A percentile compares a stretch with the other conserved stretches of the same genome.
These are phyloP conservation scores for Fomitopsis pinicola DNA, from an alignment of 1,284 basidiomycete species.

Conservation along the genomic window DNA sequence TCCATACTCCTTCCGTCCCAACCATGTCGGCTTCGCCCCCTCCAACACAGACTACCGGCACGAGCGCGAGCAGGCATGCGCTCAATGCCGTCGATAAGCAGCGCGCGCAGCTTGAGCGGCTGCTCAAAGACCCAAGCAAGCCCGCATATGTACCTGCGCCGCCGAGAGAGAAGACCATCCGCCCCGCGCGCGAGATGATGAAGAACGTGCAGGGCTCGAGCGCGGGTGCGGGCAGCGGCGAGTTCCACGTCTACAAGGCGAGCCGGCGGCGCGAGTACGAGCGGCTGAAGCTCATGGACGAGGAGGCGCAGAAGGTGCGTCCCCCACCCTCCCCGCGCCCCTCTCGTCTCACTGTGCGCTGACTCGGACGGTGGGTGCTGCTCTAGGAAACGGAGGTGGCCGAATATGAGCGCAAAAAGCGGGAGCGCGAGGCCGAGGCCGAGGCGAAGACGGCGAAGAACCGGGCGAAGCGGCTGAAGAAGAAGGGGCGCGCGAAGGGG, in stretches of 20 bases:
- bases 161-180: constrained; percentile 74
- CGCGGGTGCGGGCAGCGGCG: constrained; percentile 90
- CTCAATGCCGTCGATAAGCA: constrained; percentile 71
- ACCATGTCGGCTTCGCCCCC: constrained; percentile 24
- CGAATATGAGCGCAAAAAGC: constrained; percentile 67
- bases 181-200: constrained; percentile 91
- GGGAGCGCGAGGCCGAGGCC: constrained; percentile 58
- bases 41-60: constrained; percentile 16
- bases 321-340: background rate
- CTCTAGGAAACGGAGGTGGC: constrained; percentile 57
- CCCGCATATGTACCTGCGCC: constrained; percentile 71
- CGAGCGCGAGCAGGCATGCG: constrained; percentile 53
- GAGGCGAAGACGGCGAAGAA: constrained; percentile 92
- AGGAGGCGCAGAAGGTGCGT: constrained; percentile 70
- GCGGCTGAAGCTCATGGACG: constrained; percentile 87
- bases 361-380: background rate
- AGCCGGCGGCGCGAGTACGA: constrained; percentile 93
- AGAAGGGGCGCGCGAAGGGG: constrained; percentile 65
- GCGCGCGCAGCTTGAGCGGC: constrained; percentile 73
- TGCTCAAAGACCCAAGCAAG: constrained; percentile 85
- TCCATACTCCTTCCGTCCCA: background rate
- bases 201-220: constrained; percentile 96
- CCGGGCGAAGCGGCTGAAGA: constrained; percentile 85
- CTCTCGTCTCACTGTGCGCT: background rate
- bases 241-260: constrained; percentile 99